Percentiles rank a stretch among this genome's conserved stretches.
phyloP scores from a whole-genome alignment of 2,329 filamentous ascomycete genomes.

The Cordyceps fumosorosea region DNA sequence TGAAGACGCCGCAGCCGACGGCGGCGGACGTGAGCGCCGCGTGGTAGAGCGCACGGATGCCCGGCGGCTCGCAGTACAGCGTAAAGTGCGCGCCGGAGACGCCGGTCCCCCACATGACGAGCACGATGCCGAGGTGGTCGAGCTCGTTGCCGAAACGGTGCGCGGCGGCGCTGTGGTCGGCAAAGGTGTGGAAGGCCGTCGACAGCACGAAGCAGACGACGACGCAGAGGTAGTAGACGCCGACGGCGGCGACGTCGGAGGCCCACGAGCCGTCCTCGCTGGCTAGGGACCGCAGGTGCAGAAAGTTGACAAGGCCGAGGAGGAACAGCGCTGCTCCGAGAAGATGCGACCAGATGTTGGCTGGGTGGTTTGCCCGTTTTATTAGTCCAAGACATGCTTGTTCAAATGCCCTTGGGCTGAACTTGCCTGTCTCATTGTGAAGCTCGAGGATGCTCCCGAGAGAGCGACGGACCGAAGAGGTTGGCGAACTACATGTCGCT shows the following conservation, averaged over 20 bases:
- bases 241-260: conserved; percentile 15
- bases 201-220: conserved; percentile 22
- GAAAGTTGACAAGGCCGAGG: conserved; percentile 14
- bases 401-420: too few species aligned
- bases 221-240: conserved; percentile 20
- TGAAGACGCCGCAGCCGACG: conserved; percentile 20
- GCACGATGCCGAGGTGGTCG: conserved; percentile 25
- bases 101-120: conserved; percentile 23
- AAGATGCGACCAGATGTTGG: conserved; percentile 26
- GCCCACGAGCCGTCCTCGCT: conserved; percentile 5
- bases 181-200: conserved; percentile 23
- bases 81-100: conserved; percentile 21
- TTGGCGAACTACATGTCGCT: conserved; percentile 15
- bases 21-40: conserved; percentile 19
- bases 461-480: conserved; percentile 16
- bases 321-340: conserved; percentile 21
- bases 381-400: too few species aligned
- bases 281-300: conserved; percentile 6
- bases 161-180: conserved; percentile 24
- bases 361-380: too few species aligned
- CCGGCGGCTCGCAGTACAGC: conserved; percentile 19
- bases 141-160: conserved; percentile 24
- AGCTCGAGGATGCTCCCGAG: conserved; percentile 16
- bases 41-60: conserved; percentile 17
- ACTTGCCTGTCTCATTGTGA: conserved; percentile 19